Evolutionary conservation across 495 filamentous ascomycete species (phyloP).

Genomic region (Amorphotheca resinae): DNA sequence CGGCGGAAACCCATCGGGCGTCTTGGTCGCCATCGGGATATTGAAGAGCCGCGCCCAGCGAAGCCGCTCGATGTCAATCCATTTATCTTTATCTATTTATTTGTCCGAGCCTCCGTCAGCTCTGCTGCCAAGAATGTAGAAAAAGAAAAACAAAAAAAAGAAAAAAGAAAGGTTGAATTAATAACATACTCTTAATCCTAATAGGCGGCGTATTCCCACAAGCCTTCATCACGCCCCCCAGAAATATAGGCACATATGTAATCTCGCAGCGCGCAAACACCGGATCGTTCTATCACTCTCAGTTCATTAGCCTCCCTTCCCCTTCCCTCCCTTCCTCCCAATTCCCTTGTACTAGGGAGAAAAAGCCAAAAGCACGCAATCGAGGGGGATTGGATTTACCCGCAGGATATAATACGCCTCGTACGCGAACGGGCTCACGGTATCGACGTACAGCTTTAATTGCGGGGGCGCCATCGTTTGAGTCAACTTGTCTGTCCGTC

Average conservation of each 20-base stretch:
- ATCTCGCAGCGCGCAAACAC: conserved; percentile 47
- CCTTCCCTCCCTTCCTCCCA: background rate
- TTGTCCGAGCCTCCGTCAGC: too few species aligned
- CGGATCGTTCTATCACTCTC: conserved; percentile 39
- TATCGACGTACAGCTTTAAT: conserved; percentile 55
- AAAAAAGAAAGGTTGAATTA: too few species aligned
- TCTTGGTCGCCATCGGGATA: conserved; percentile 39
- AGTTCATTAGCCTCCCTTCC: background rate
- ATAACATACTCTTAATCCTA: conserved; percentile 49
- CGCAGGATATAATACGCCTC: conserved; percentile 53
- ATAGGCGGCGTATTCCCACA: conserved; percentile 53
- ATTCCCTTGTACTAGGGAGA: background rate
- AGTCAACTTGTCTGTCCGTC: too few species aligned
- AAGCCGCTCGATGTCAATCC: conserved; percentile 45
- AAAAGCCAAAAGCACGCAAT: conserved; percentile 5
- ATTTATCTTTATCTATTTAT: conserved; percentile 51
- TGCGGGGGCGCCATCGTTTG: conserved; percentile 37
- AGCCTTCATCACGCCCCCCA: conserved; percentile 55
- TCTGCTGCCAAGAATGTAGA: too few species aligned
- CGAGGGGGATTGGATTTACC: background rate
- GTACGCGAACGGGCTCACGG: conserved; percentile 61
- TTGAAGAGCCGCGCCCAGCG: conserved; percentile 48
- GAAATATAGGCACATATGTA: conserved; percentile 54
- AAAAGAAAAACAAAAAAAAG: too few species aligned
- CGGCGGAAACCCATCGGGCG: conserved; percentile 48